Conservation (phyloP, 768 basidiomycete genomes). For the Coprinopsis cinerea region DNA sequence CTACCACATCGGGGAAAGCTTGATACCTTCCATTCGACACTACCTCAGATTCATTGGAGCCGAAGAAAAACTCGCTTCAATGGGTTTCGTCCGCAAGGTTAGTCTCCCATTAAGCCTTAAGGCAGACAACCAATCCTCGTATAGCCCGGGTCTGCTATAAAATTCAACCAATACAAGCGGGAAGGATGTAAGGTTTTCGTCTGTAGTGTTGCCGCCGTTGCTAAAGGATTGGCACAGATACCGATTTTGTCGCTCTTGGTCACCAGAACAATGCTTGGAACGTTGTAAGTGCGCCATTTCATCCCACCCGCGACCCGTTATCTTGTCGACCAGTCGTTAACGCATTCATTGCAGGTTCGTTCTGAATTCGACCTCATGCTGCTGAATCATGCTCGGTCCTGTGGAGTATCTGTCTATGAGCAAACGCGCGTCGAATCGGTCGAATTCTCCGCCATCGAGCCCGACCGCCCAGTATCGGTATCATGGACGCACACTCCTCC, state of each 20-base stretch:
- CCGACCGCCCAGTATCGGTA: slow-evolving; percentile 44
- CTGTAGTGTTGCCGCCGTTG: slow-evolving; percentile 2
- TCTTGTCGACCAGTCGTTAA: not conserved
- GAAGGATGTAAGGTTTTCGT: slow-evolving; percentile 47
- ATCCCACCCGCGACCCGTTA: not conserved
- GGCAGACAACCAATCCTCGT: slow-evolving; percentile 1
- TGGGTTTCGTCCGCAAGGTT: slow-evolving; percentile 51
- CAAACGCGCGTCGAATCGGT: slow-evolving; percentile 46
- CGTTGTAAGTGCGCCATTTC: slow-evolving; percentile 36
- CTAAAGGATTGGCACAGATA: slow-evolving; percentile 32
- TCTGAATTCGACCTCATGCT: slow-evolving; percentile 59
- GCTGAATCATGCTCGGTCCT: slow-evolving; percentile 47
- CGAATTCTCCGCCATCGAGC: slow-evolving; percentile 34
- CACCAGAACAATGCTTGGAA: slow-evolving; percentile 55
- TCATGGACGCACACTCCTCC: slow-evolving; percentile 45
- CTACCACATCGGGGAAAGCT: slow-evolving; percentile 55
- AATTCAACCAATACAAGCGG: slow-evolving; percentile 59
- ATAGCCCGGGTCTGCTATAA: slow-evolving; percentile 58
- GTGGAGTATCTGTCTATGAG: slow-evolving; percentile 49
- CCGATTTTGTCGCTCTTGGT: slow-evolving; percentile 52
- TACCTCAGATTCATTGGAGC: slow-evolving; percentile 55
- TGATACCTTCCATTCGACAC: slow-evolving; percentile 56
- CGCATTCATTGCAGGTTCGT: slow-evolving; percentile 32
- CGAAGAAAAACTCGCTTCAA: slow-evolving; percentile 41
- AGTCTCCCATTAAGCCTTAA: not conserved